phyloP scores from a whole-genome alignment of 129 eudicot species.

The carrot (Daucus carota) region DNA sequence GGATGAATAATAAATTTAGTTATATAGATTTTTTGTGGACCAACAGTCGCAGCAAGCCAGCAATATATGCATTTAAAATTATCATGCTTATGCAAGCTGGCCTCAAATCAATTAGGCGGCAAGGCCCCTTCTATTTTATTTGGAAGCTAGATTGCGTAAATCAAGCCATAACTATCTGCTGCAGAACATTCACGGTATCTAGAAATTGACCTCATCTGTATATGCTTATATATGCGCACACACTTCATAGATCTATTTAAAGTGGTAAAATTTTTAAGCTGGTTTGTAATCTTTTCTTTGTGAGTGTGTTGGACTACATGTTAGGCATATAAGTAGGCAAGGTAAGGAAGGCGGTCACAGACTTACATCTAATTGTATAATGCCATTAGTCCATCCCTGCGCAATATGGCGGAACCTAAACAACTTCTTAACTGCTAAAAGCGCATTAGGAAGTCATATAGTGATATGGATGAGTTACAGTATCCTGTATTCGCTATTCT shows the following conservation, averaged over 20 bases:
- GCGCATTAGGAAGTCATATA: background rate
- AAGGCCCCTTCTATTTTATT: background rate
- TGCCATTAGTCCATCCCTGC: background rate
- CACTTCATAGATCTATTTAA: background rate
- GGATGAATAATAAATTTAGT: background rate
- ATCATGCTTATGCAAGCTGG: background rate
- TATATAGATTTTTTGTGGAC: background rate
- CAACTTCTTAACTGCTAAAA: background rate
- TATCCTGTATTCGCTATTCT: background rate
- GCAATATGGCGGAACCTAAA: background rate
- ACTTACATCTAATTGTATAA: background rate
- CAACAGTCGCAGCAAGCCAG: no score
- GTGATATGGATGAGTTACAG: background rate
- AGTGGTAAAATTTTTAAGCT: background rate
- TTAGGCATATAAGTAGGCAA: background rate
- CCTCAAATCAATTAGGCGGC: background rate
- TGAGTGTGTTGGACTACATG: background rate
- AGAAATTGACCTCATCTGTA: background rate
- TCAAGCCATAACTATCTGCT: background rate
- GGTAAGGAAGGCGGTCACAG: background rate
- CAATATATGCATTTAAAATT: background rate
- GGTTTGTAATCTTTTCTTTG: no score
- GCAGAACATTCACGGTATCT: background rate
- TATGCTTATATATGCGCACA: background rate
- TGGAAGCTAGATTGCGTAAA: background rate